Conservation (phyloP, 768 basidiomycete genomes). For the Tricholoma furcatifolium region DNA sequence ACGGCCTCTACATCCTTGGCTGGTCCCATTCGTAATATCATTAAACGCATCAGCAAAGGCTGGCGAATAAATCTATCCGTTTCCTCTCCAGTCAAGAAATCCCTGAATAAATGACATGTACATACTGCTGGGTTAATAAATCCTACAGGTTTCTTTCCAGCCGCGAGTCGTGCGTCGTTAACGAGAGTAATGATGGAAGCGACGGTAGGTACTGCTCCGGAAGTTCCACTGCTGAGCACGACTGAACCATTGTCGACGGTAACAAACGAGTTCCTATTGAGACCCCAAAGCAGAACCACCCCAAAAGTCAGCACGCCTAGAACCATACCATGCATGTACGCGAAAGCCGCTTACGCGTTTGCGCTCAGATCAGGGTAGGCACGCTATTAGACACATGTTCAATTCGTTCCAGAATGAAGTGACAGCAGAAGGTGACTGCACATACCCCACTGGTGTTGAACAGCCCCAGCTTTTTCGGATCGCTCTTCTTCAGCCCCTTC, state of each 20-base stretch:
- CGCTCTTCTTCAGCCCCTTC: slow-evolving; percentile 29
- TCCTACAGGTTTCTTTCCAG: slow-evolving; percentile 34
- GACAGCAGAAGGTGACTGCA: neutral
- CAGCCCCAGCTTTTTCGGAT: slow-evolving; percentile 19
- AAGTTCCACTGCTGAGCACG: slow-evolving; percentile 27
- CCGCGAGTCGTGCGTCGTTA: slow-evolving; percentile 35
- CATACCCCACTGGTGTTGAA: slow-evolving; percentile 32
- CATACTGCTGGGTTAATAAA: slow-evolving; percentile 46
- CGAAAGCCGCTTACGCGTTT: slow-evolving; percentile 30
- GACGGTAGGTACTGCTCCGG: slow-evolving; percentile 31
- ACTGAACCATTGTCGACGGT: slow-evolving; percentile 26
- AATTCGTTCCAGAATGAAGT: neutral
- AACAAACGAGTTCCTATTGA: slow-evolving; percentile 12
- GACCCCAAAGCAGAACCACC: neutral
- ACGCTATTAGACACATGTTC: slow-evolving; percentile 13
- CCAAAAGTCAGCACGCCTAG: neutral
- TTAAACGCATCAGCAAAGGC: slow-evolving; percentile 36
- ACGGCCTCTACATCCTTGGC: slow-evolving; percentile 45
- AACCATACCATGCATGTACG: slow-evolving; percentile 11
- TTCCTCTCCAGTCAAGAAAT: neutral
- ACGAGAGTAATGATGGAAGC: slow-evolving; percentile 37
- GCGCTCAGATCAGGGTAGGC: slow-evolving; percentile 36
- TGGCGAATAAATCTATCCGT: slow-evolving; percentile 25
- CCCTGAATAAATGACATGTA: neutral
- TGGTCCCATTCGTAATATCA: slow-evolving; percentile 41